Percentiles rank a stretch among this genome's conserved stretches.
These are phyloP conservation scores for Fusarium sp. DNA, from an alignment of 2,329 filamentous ascomycete species.

Conservation along the genomic window DNA sequence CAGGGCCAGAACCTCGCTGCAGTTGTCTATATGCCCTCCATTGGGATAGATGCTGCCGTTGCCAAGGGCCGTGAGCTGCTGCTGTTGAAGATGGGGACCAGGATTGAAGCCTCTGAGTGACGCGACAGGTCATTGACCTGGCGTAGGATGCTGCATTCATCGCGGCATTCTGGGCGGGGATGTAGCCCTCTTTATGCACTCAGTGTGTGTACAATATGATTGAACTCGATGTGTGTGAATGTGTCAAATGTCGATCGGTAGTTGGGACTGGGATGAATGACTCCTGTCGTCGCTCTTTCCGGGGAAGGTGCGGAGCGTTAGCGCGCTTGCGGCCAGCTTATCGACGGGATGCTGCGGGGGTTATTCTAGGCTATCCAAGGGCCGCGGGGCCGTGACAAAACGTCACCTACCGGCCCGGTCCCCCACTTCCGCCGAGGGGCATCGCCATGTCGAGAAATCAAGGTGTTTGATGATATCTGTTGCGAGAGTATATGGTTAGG, in stretches of 20 bases:
- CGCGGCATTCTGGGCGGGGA: slow-evolving; percentile 28
- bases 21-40: slow-evolving; percentile 12
- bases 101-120: slow-evolving; percentile 23
- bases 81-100: not conserved
- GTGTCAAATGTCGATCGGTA: not conserved
- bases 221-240: not conserved
- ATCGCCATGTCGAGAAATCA: not conserved
- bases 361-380: slow-evolving; percentile 24
- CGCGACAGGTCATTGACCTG: slow-evolving; percentile 38
- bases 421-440: slow-evolving; percentile 15
- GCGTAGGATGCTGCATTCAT: slow-evolving; percentile 39
- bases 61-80: not conserved
- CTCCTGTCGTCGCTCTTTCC: slow-evolving; percentile 23
- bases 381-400: slow-evolving; percentile 11
- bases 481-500: not conserved
- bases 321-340: slow-evolving; percentile 35
- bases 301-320: slow-evolving; percentile 20
- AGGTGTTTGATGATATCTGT: not conserved
- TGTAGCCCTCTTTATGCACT: not conserved
- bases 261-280: slow-evolving; percentile 21
- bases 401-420: slow-evolving; percentile 32
- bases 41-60: slow-evolving; percentile 17
- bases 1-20: not conserved
- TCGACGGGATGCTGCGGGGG: slow-evolving; percentile 13
- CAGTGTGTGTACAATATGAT: not conserved